Base-by-base conservation (phyloP, 495 filamentous ascomycete species). In the Friedmanniomyces endolithicus region DNA sequence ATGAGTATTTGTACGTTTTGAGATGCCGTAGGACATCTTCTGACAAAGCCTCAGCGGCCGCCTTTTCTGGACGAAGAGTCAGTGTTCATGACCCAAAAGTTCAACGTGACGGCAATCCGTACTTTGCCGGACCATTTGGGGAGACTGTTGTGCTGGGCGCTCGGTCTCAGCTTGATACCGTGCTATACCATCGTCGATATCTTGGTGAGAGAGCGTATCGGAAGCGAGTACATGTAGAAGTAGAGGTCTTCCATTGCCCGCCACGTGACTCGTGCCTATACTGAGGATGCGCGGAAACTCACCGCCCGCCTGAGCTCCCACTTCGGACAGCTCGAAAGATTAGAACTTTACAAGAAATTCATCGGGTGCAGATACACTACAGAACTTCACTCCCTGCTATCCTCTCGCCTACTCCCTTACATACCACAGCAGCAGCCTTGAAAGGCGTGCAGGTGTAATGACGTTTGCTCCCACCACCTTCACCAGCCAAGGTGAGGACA, bases 1-100 rank as follows among this genome's bases (percentile, higher is more conserved):
- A 84, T 63, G 86, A 89, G 70, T 98, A 98, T 67, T 95, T 94
- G 81, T 98, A 98, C 24, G 80, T 81, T 69, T 90, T 92, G 59
- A 98, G 82, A 66, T 94, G 89, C 24, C 86, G 72, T 48, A 87
- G 72, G 47, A 80, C 78, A 56, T 87, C 80, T 48, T 87, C 83
- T 9, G 82, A 83, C 20, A 87, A 73, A 50, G 75, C 78, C 52
- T 82, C 77, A 63, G 78, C 75, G 64, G 73, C 61, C n/a, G 68
- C 67, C 20, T 63, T 70, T 17, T 62, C 69, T 72, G 40, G 16
- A 11, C 6, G 8, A 22, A 16, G 19, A 9, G 44, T 47, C 20
- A 47, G 44, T 47, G 6, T 47, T 47, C 3, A 27, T 20, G 24
- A 9, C 6, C 11, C 44, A 24, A 7, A 6, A 2, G 11, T 27